A percentile compares a stretch with the other conserved stretches of the same genome.
Evolutionary conservation across 2,329 filamentous ascomycete species (phyloP).

Genomic region (Botrytis cinerea): DNA sequence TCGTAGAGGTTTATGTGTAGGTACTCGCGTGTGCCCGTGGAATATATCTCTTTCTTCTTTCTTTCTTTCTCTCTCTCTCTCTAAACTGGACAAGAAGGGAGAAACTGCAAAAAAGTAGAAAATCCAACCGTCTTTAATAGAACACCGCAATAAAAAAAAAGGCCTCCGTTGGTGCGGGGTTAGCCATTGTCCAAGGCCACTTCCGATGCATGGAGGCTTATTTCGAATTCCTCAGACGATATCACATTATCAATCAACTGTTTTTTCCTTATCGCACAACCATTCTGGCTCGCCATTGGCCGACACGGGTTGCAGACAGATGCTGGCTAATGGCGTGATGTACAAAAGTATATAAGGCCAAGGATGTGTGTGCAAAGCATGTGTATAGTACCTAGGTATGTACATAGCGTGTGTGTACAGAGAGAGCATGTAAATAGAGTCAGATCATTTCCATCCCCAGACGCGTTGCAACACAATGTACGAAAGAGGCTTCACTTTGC

Average conservation of each 20-base stretch:
- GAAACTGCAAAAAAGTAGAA: background rate
- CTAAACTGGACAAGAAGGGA: no score
- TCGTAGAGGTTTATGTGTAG: background rate
- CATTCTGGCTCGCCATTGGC: background rate
- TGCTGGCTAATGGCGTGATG: slow-evolving; percentile 4
- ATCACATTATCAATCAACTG: slow-evolving; percentile 6
- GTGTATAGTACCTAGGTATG: no score
- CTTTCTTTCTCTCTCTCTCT: no score
- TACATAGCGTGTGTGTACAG: background rate
- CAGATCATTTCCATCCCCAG: slow-evolving; percentile 5
- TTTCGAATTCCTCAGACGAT: background rate
- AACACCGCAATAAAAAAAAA: background rate
- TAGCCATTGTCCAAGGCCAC: background rate
- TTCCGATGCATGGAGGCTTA: background rate
- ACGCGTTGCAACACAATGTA: background rate
- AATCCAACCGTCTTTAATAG: slow-evolving; percentile 1
- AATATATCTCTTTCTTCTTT: background rate
- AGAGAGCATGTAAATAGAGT: background rate
- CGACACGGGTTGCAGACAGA: background rate
- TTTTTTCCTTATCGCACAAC: slow-evolving; percentile 7
- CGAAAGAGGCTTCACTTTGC: background rate
- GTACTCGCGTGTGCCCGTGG: no score
- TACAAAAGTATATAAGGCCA: background rate
- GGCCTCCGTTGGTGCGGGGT: background rate
- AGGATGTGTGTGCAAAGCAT: background rate